phyloP scores from a whole-genome alignment of 2,329 filamentous ascomycete species.

The Trichoderma citrinoviride region DNA sequence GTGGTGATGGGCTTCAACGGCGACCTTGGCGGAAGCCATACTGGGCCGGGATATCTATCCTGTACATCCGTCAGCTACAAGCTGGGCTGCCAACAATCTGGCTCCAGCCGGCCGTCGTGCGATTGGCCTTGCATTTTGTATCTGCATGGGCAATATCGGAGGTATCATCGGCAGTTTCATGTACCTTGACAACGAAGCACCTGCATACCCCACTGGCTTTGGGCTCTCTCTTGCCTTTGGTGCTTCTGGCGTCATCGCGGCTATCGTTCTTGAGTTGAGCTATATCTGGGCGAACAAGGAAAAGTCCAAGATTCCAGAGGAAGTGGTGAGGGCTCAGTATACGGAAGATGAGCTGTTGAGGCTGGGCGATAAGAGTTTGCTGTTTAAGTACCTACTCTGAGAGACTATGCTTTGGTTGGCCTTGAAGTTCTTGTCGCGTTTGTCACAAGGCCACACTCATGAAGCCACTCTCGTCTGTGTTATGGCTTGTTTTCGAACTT shows the following conservation, averaged over 20 bases:
- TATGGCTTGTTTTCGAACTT: too few relatives aligned
- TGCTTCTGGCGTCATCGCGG: constrained; percentile 30
- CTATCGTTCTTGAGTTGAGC: constrained; percentile 32
- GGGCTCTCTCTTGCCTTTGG: constrained; percentile 36
- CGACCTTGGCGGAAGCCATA: constrained; percentile 34
- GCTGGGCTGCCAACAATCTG: constrained; percentile 69
- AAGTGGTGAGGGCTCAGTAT: constrained; percentile 28
- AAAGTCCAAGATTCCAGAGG: constrained; percentile 30
- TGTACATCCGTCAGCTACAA: constrained; percentile 59
- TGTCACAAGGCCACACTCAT: background rate
- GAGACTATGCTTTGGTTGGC: background rate
- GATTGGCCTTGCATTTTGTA: constrained; percentile 40
- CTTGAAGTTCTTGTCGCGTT: background rate
- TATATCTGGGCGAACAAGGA: constrained; percentile 31
- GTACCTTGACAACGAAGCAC: constrained; percentile 36
- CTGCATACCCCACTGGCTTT: constrained; percentile 37
- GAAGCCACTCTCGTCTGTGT: too few relatives aligned
- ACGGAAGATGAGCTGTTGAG: constrained; percentile 32
- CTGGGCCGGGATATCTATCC: constrained; percentile 68
- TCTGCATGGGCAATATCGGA: constrained; percentile 41
- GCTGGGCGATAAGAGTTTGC: constrained; percentile 36
- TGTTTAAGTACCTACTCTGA: constrained; percentile 31
- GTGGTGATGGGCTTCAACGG: constrained; percentile 58
- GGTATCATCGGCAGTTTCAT: constrained; percentile 42
- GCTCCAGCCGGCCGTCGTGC: constrained; percentile 41